A percentile compares a stretch with the other conserved stretches of the same genome.
These are phyloP conservation scores for Aaosphaeria arxii DNA, from an alignment of 2,329 filamentous ascomycete genomes.

Conservation along the genomic window DNA sequence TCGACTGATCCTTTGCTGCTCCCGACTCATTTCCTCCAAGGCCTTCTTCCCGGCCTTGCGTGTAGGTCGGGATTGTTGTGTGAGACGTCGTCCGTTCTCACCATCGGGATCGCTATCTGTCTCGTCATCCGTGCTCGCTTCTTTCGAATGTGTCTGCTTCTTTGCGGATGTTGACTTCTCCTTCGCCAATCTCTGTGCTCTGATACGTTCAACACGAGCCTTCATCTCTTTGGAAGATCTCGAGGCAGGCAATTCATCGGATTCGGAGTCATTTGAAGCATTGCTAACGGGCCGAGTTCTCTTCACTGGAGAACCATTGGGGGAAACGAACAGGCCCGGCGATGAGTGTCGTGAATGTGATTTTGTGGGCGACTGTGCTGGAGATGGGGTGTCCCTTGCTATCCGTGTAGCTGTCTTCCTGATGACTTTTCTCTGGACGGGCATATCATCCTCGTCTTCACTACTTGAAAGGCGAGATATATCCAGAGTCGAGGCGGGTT, in stretches of 20 bases:
- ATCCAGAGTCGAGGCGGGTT: not conserved
- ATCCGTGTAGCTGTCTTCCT: not conserved
- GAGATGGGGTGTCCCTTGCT: slow-evolving; percentile 7
- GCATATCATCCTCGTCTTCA: slow-evolving; percentile 29
- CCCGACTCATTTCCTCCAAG: slow-evolving; percentile 87
- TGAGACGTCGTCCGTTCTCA: slow-evolving; percentile 50
- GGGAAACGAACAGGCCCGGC: slow-evolving; percentile 58
- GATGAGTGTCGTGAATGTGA: slow-evolving; percentile 38
- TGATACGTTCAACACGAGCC: slow-evolving; percentile 71
- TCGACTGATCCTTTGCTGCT: slow-evolving; percentile 86
- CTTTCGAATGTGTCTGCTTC: slow-evolving; percentile 30
- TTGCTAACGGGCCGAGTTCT: slow-evolving; percentile 26
- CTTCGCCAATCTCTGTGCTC: slow-evolving; percentile 65
- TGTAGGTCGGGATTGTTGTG: slow-evolving; percentile 65
- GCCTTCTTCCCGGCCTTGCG: slow-evolving; percentile 94
- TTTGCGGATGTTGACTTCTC: slow-evolving; percentile 52
- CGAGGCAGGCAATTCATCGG: slow-evolving; percentile 15
- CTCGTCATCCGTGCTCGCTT: slow-evolving; percentile 13
- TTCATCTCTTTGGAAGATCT: slow-evolving; percentile 61
- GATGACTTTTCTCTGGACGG: slow-evolving; percentile 14
- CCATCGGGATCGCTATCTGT: slow-evolving; percentile 57
- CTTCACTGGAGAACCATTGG: slow-evolving; percentile 31
- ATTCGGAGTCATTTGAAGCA: slow-evolving; percentile 36
- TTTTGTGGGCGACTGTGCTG: slow-evolving; percentile 10
- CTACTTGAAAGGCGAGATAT: slow-evolving; percentile 9